Conservation (phyloP, 495 filamentous ascomycete genomes). For the Penicillium daleae region DNA sequence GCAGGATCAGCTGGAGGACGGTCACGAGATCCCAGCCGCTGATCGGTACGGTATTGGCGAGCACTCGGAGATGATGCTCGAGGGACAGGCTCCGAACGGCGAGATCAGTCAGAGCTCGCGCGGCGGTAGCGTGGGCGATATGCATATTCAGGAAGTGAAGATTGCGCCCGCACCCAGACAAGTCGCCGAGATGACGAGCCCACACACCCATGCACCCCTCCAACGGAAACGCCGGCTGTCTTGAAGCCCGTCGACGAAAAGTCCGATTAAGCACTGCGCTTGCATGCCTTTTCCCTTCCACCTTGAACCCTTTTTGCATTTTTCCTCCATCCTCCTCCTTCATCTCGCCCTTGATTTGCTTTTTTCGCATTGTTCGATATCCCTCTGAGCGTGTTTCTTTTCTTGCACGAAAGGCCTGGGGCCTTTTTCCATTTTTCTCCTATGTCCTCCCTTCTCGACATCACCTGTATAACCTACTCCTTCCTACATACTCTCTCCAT, state of each 20-base stretch:
- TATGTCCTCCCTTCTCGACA: not conserved
- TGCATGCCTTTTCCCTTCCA: not conserved
- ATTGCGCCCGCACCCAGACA: slow-evolving; percentile 40
- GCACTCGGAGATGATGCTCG: slow-evolving; percentile 73
- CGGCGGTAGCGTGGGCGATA: slow-evolving; percentile 39
- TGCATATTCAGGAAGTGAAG: slow-evolving; percentile 46
- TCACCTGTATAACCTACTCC: slow-evolving; percentile 3
- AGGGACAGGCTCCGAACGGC: slow-evolving; percentile 60
- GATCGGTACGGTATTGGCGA: slow-evolving; percentile 82
- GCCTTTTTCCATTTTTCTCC: slow-evolving; percentile 25
- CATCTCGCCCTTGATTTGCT: slow-evolving; percentile 10
- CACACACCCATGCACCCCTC: slow-evolving; percentile 24
- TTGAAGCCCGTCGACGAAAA: slow-evolving; percentile 34
- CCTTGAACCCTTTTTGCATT: not conserved
- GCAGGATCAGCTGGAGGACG: slow-evolving; percentile 61
- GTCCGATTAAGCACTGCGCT: slow-evolving; percentile 17
- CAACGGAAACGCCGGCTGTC: slow-evolving; percentile 15
- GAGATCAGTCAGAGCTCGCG: slow-evolving; percentile 45
- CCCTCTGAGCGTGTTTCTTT: slow-evolving; percentile 35
- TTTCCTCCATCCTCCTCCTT: not conserved
- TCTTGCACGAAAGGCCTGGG: slow-evolving; percentile 28
- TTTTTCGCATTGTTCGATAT: slow-evolving; percentile 32
- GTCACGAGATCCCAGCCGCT: slow-evolving; percentile 65
- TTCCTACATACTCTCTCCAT: not conserved
- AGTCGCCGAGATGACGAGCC: slow-evolving; percentile 35